Evolutionary conservation across 305 asterid species (phyloP).

Genomic region (Solanum aculeatissimum): DNA sequence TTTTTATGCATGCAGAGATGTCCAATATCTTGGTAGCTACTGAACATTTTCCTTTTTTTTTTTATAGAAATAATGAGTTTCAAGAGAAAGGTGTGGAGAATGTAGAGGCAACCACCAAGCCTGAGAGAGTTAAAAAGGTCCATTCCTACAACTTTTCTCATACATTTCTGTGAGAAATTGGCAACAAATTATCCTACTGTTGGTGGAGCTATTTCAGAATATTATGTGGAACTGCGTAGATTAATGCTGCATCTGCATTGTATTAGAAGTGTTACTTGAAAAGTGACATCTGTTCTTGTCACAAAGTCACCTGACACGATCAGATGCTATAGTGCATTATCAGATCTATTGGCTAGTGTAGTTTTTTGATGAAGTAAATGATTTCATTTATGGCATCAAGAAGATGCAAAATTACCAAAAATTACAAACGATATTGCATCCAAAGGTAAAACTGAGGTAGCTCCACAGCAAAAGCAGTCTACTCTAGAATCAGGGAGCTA

Average conservation of each 20-base stretch:
- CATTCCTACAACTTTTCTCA: not conserved
- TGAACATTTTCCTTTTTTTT: not conserved
- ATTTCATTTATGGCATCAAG: not conserved
- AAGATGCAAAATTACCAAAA: not conserved
- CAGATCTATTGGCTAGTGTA: not conserved
- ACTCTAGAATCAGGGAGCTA: not conserved
- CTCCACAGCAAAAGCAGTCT: not conserved
- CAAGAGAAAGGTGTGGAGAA: not conserved
- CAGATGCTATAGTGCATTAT: not conserved
- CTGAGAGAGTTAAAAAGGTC: slow-evolving; percentile 1
- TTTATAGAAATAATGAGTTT: not conserved
- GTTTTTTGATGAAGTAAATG: not conserved
- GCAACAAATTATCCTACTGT: not conserved
- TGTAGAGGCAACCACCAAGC: not conserved
- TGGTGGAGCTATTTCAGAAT: not conserved
- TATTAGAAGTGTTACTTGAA: not conserved
- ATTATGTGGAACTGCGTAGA: not conserved
- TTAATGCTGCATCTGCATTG: not conserved
- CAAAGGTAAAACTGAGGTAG: not conserved
- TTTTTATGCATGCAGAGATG: not conserved
- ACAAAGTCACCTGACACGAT: not conserved
- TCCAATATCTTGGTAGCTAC: not conserved
- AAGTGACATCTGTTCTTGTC: not conserved
- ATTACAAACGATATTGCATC: not conserved
- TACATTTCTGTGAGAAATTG: not conserved